A percentile compares a stretch with the other conserved stretches of the same genome.
phyloP scores from a whole-genome alignment of 306 rosid genomes.

The Cajanus cajan region DNA sequence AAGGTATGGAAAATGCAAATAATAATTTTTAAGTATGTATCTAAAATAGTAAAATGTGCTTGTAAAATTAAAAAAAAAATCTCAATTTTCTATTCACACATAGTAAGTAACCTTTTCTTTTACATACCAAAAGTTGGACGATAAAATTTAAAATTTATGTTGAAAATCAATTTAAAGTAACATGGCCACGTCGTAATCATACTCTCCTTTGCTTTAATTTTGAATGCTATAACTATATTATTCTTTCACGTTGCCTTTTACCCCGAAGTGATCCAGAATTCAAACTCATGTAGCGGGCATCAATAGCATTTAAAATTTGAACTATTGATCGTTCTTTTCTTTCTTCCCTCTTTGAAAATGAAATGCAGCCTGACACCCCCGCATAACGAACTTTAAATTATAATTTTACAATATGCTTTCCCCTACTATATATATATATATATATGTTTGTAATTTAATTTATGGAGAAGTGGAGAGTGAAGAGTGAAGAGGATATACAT shows the following conservation, averaged over 20 bases:
- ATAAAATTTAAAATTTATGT: neutral
- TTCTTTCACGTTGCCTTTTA: neutral
- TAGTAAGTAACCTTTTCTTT: too few species aligned
- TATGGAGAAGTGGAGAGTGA: neutral
- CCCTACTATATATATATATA: neutral
- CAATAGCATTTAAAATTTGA: slow-evolving; percentile 12
- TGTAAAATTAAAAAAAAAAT: too few species aligned
- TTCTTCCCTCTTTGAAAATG: neutral
- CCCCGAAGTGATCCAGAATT: neutral
- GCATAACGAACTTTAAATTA: too few species aligned
- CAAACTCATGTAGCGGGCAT: slow-evolving; percentile 3
- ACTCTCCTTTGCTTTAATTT: neutral
- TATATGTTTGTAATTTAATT: neutral
- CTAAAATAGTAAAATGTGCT: too few species aligned
- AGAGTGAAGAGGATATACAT: neutral
- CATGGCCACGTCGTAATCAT: neutral
- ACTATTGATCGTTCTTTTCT: neutral
- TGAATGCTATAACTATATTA: neutral
- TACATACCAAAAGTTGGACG: too few species aligned
- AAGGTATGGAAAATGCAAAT: too few species aligned
- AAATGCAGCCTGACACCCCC: neutral
- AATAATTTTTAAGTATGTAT: too few species aligned
- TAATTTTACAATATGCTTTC: too few species aligned
- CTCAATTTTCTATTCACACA: too few species aligned
- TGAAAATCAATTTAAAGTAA: neutral